A percentile compares a stretch with the other conserved stretches of the same genome.
Conservation (phyloP, 2,329 filamentous ascomycete species). For the Cordyceps fumosorosea region DNA sequence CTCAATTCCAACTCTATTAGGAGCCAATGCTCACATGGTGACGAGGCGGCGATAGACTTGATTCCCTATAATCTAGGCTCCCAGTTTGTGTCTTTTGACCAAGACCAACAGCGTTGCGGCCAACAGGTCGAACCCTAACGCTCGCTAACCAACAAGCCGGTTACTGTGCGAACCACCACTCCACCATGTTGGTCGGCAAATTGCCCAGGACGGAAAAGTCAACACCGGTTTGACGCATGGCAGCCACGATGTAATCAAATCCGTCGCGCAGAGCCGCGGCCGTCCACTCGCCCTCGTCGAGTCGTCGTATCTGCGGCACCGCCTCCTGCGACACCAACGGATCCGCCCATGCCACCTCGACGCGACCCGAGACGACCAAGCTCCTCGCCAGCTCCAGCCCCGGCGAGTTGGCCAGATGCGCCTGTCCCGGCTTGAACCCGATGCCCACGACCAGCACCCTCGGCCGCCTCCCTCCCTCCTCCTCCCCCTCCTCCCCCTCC, state of each 20-base stretch:
- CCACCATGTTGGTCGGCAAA: constrained; percentile 17
- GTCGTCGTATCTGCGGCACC: constrained; percentile 32
- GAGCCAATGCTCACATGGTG: no score
- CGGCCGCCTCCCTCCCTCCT: constrained; percentile 10
- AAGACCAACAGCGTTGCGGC: no score
- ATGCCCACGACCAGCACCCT: constrained; percentile 39
- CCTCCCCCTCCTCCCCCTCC: no score
- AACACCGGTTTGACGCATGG: constrained; percentile 35
- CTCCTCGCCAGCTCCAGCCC: constrained; percentile 36
- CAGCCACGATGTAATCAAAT: constrained; percentile 39
- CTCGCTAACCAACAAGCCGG: background rate
- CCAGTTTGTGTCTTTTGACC: no score
- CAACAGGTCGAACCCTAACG: background rate
- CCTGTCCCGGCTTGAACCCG: constrained; percentile 45
- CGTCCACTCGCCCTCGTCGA: constrained; percentile 31
- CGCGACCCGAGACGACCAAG: constrained; percentile 28
- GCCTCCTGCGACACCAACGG: constrained; percentile 35
- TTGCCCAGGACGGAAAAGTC: constrained; percentile 33
- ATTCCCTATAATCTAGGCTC: no score
- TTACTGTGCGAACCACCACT: constrained; percentile 4
- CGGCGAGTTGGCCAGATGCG: constrained; percentile 40
- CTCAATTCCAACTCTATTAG: no score
- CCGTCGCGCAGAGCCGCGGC: constrained; percentile 25
- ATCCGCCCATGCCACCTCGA: constrained; percentile 39
- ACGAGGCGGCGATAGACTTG: no score